Conservation (phyloP, 768 basidiomycete genomes). For the Thelephora ganbajun region DNA sequence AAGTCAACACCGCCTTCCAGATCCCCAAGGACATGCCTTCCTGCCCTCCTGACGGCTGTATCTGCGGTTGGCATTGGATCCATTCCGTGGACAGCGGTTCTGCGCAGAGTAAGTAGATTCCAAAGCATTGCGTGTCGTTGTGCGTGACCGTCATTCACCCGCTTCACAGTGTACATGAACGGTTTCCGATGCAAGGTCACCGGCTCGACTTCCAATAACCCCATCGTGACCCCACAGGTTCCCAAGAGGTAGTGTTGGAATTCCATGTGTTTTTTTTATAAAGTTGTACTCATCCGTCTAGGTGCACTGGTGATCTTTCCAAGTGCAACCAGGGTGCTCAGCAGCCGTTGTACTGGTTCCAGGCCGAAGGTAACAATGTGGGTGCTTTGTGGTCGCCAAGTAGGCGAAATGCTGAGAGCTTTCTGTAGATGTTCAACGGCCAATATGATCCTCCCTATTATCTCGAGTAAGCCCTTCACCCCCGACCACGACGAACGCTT, state of each 20-base stretch:
- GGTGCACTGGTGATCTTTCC: slow-evolving; percentile 8
- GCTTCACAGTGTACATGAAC: slow-evolving; percentile 21
- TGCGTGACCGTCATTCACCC: background rate
- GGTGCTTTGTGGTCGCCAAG: slow-evolving; percentile 5
- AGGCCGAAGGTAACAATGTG: slow-evolving; percentile 25
- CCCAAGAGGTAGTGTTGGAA: slow-evolving; percentile 14
- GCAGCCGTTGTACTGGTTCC: slow-evolving; percentile 26
- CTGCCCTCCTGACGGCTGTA: slow-evolving; percentile 28
- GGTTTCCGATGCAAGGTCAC: slow-evolving; percentile 26
- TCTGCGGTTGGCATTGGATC: slow-evolving; percentile 30
- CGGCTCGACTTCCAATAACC: slow-evolving; percentile 15
- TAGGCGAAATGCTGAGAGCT: background rate
- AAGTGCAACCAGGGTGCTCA: slow-evolving; percentile 28
- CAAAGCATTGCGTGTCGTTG: background rate
- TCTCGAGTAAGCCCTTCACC: slow-evolving; percentile 7
- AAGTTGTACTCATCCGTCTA: slow-evolving; percentile 20
- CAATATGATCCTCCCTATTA: slow-evolving; percentile 20
- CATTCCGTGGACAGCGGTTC: slow-evolving; percentile 22
- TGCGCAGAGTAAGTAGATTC: slow-evolving; percentile 19
- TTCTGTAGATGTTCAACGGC: slow-evolving; percentile 18
- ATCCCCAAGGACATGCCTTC: slow-evolving; percentile 28
- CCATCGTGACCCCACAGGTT: slow-evolving; percentile 19
- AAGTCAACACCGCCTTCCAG: slow-evolving; percentile 23
- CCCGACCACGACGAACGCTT: background rate
- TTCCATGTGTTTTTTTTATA: slow-evolving; percentile 1